Evolutionary conservation across 2,329 filamentous ascomycete species (phyloP).

Genomic region (Pseudogymnoascus sp.): DNA sequence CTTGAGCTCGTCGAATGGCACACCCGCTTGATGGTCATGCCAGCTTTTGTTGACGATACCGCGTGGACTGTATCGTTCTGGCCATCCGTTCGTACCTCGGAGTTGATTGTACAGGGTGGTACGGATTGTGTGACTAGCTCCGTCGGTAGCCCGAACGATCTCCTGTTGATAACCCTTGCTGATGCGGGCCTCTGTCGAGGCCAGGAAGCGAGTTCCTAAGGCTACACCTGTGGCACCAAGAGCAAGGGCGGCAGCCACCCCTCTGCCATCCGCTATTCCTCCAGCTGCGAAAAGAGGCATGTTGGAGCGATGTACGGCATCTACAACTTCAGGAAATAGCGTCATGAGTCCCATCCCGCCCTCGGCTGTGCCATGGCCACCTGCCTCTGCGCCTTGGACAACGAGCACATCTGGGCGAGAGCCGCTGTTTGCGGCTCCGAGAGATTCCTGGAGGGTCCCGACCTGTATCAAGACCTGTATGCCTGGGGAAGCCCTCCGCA

Average conservation of each 20-base stretch:
- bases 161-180: slow-evolving; percentile 38
- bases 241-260: slow-evolving; percentile 25
- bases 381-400: slow-evolving; percentile 24
- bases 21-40: slow-evolving; percentile 31
- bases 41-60: slow-evolving; percentile 47
- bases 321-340: slow-evolving; percentile 10
- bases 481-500: too few relatives aligned
- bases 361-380: slow-evolving; percentile 20
- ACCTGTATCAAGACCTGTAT: too few relatives aligned
- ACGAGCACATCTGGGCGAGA: slow-evolving; percentile 20
- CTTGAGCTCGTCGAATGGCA: slow-evolving; percentile 25
- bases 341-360: slow-evolving; percentile 4
- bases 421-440: too few relatives aligned
- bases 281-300: slow-evolving; percentile 12
- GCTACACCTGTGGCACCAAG: slow-evolving; percentile 33
- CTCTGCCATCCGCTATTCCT: slow-evolving; percentile 28
- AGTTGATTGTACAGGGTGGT: slow-evolving; percentile 43
- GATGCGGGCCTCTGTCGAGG: slow-evolving; percentile 37
- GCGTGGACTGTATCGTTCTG: slow-evolving; percentile 45
- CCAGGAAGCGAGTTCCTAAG: slow-evolving; percentile 43
- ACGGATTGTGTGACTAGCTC: slow-evolving; percentile 39
- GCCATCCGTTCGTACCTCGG: slow-evolving; percentile 50
- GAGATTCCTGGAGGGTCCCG: too few relatives aligned
- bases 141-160: slow-evolving; percentile 38
- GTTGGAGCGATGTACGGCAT: neutral